Conservation (phyloP, 345 rosid genomes). For the Reutealis trisperma region DNA sequence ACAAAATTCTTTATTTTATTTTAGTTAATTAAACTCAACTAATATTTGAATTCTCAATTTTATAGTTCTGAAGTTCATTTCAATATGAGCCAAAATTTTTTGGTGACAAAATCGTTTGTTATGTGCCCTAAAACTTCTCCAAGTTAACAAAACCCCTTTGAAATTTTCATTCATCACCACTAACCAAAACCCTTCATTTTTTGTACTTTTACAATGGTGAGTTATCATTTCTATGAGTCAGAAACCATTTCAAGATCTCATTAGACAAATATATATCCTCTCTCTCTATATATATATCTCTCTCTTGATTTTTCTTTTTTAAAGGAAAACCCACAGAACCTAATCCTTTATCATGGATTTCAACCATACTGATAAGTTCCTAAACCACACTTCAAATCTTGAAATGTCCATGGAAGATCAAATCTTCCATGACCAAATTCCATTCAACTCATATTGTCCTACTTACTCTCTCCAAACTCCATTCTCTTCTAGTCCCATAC, state of each 20-base stretch:
- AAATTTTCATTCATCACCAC: conserved; percentile 39
- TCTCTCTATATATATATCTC: conserved; percentile 11
- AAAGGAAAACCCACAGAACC: conserved; percentile 4
- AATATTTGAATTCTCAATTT: no score
- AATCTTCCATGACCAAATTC: conserved; percentile 30
- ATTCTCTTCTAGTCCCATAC: conserved; percentile 20
- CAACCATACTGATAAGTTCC: conserved; percentile 45
- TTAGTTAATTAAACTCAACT: no score
- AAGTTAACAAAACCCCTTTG: conserved; percentile 3
- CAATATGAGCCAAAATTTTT: no score
- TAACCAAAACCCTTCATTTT: conserved; percentile 45
- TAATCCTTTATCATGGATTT: conserved; percentile 47
- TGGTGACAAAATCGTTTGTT: neutral
- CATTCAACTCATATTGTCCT: conserved; percentile 35
- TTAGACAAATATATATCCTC: conserved; percentile 16
- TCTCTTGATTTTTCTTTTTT: neutral
- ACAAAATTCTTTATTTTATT: no score
- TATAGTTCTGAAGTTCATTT: no score
- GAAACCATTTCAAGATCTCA: conserved; percentile 20
- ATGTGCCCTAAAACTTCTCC: neutral
- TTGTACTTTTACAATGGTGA: conserved; percentile 23
- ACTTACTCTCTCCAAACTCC: conserved; percentile 39
- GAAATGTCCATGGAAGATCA: conserved; percentile 53
- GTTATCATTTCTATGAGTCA: conserved; percentile 7
- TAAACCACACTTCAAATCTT: conserved; percentile 48